Base-by-base conservation (phyloP, 2,329 filamentous ascomycete genomes). In the Diaporthe humulicola region DNA sequence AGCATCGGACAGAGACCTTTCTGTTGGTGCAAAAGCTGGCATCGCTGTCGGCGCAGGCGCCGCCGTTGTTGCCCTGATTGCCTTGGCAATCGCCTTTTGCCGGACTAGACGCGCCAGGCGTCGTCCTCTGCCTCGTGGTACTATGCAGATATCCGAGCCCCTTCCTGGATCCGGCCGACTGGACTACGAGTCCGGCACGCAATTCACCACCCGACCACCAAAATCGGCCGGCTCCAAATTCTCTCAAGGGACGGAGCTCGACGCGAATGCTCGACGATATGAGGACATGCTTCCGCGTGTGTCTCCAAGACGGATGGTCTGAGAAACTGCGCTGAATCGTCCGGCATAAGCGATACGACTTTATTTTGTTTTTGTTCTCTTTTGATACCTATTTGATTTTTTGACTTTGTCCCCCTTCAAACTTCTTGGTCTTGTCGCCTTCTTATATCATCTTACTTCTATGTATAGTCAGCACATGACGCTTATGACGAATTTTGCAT, bases 261-360 rank as follows among this genome's bases (percentile, higher is more conserved):
- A 91, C 77, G 83, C 87, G 79, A 86, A 87, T 75, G 86, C 88
- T 4, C 85, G 87, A 75, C 85, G 88, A 56, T 91, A 91, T 77
- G 89, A 91, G 80, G 89, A 91, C 76, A 89, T 90, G 88, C 78
- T 88, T 30, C 88, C 88, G 38, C 83, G 88, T 58, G 84, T 86
- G 75, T 84, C 87, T 61, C 89, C 90, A 15, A 83, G 85, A 73
- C 78, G 79, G 25, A 83, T 84, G 80, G 81, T 83, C 9, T 81
- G 8, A 81, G 75, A 77, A 52, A 54, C 48, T n/a, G 22, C 28
- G 30, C 30, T 36, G 50, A 40, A 10, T 40, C 28, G 71, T 30
- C 45, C 42, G 70, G 60, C n/a, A 66, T 45, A 54, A 57, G 67
- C 50, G 60, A 54, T 40, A 57, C 69, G 64, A 58, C 45, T 64